Base-by-base conservation (phyloP, 2,329 filamentous ascomycete species). In the Colletotrichum sp. region DNA sequence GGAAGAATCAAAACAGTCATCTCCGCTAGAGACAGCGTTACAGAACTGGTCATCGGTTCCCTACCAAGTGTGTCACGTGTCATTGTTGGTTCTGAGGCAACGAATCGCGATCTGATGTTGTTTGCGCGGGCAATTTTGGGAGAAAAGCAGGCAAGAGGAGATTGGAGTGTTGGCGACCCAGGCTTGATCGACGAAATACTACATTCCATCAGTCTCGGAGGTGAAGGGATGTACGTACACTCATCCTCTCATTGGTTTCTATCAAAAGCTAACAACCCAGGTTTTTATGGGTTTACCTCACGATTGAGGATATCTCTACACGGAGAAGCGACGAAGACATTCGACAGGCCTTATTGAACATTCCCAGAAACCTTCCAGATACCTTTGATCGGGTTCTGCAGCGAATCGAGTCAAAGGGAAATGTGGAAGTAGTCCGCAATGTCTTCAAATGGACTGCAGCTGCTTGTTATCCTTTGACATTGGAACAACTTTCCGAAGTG, bases 31-130 rank as follows among this genome's bases (percentile, higher is more conserved):
- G 57, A 61, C 29, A 61, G 57, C 4, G 16, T 61, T 9, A 21
- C 29, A 0, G 31, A 61, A 15, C 15, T 18, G 3, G 8, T 36
- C 18, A 16, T 5, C 0, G 16, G 18, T 13, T 34, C 3, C 2
- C 18, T 59, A 2, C 8, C 57, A 21, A 5, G 3, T 16, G 27
- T 31, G n/a, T 24, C 57, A 16, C 18, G 57, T 13, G 16, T 61
- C 9, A 4, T 61, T 15, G 31, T 34, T 21, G 57, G 57, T 0
- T 61, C 27, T 24, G 57, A 61, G 2, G 29, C 8, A 3, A 61
- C 57, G 3, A 21, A 61, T 21, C 29, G 27, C 29, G 57, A 61
- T 8, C 15, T 61, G 18, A 0, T 8, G 1, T 16, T 16, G 9
- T 59, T n/a, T 8, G 57, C 57, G 3, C 16, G 15, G 6, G 31